These are phyloP conservation scores for Bruguiera parviflora DNA, from an alignment of 345 rosid species.

Conservation along the genomic window DNA sequence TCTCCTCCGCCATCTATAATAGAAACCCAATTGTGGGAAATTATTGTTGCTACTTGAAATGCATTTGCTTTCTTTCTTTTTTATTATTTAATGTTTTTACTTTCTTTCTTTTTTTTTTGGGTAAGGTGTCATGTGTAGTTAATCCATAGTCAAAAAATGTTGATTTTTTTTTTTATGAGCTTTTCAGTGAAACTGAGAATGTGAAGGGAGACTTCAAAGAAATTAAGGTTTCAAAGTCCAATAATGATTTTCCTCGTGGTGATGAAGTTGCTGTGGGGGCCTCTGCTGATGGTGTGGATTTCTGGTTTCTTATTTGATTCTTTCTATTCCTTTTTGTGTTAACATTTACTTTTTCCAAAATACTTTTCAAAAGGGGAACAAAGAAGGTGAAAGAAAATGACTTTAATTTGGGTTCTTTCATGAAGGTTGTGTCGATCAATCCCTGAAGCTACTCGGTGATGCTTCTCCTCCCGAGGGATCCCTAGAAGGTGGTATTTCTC, in stretches of 20 bases:
- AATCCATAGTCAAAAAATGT: too few relatives aligned
- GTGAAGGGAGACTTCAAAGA: constrained; percentile 22
- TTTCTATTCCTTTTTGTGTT: background rate
- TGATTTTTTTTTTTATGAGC: background rate
- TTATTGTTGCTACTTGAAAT: too few relatives aligned
- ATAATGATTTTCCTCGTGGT: constrained; percentile 7
- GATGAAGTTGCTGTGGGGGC: constrained; percentile 21
- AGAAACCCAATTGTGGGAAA: too few relatives aligned
- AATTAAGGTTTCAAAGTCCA: constrained; percentile 7
- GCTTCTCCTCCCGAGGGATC: constrained; percentile 31
- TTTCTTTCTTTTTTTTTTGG: too few relatives aligned
- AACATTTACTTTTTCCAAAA: background rate
- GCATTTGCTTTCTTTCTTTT: too few relatives aligned
- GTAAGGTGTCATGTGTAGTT: too few relatives aligned
- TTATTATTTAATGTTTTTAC: too few relatives aligned
- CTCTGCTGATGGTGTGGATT: constrained; percentile 31
- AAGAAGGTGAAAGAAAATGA: background rate
- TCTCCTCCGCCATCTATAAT: too few relatives aligned
- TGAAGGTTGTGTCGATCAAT: constrained; percentile 35
- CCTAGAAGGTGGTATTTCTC: constrained; percentile 63
- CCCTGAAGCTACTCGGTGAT: constrained; percentile 17
- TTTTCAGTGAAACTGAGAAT: constrained; percentile 29
- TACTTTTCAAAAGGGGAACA: background rate
- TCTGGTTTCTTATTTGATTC: background rate
- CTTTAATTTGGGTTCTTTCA: constrained; percentile 1